phyloP scores from a whole-genome alignment of 768 basidiomycete species.

The Polyporus arcularius region DNA sequence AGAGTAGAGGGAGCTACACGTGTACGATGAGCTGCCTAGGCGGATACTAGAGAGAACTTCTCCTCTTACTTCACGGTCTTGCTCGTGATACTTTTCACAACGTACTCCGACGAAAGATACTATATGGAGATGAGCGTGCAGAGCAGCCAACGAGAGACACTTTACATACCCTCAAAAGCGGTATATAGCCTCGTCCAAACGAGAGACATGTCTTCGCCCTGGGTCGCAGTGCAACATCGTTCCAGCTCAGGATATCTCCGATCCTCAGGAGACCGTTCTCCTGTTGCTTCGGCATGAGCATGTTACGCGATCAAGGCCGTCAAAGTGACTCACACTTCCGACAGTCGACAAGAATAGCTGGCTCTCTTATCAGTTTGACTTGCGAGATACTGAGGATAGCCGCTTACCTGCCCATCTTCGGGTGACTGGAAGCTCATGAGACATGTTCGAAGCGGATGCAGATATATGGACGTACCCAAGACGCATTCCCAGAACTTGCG shows the following conservation, averaged over 20 bases:
- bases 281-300: constrained; percentile 26
- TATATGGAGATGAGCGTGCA: constrained; percentile 23
- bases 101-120: constrained; percentile 61
- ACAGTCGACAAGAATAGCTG: constrained; percentile 42
- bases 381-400: constrained; percentile 1
- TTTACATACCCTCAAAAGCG: constrained; percentile 46
- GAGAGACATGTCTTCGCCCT: constrained; percentile 41
- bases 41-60: background rate
- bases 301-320: background rate
- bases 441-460: constrained; percentile 35
- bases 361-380: background rate
- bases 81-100: constrained; percentile 56
- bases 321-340: constrained; percentile 34
- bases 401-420: constrained; percentile 49
- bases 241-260: constrained; percentile 49
- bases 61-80: constrained; percentile 50
- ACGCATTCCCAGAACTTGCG: constrained; percentile 12
- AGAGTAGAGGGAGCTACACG: constrained; percentile 14
- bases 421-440: constrained; percentile 34
- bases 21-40: background rate
- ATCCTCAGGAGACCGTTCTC: constrained; percentile 53
- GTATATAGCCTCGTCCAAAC: constrained; percentile 58
- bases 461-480: constrained; percentile 16
- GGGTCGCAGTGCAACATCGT: constrained; percentile 40
- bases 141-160: constrained; percentile 1